phyloP scores from a whole-genome alignment of 2,329 filamentous ascomycete species.

The Ceratocystis harringtonii region DNA sequence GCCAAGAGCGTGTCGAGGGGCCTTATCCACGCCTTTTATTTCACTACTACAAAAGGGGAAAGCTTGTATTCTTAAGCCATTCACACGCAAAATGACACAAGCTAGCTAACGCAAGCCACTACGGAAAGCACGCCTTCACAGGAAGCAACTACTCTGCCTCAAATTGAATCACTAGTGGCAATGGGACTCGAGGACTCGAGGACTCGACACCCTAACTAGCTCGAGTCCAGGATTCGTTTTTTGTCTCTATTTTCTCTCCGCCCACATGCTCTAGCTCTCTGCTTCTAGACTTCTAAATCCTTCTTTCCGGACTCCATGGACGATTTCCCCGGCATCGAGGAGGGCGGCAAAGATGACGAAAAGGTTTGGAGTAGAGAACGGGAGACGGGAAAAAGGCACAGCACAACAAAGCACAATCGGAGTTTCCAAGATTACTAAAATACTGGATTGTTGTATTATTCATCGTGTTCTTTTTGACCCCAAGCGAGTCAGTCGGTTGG shows the following conservation, averaged over 20 bases:
- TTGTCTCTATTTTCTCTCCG: background rate
- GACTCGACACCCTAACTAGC: background rate
- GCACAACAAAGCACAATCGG: background rate
- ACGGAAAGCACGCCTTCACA: constrained; percentile 14
- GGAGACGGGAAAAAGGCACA: too few relatives aligned
- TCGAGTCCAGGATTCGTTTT: too few relatives aligned
- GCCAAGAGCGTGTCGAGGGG: too few relatives aligned
- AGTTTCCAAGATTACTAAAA: too few relatives aligned
- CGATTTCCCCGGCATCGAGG: background rate
- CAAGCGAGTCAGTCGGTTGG: background rate
- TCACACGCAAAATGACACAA: constrained; percentile 10
- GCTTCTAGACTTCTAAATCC: background rate
- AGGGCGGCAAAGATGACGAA: background rate
- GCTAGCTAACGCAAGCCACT: constrained; percentile 8
- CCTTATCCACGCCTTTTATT: too few relatives aligned
- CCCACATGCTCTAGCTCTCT: background rate
- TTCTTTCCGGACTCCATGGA: background rate
- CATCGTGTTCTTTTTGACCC: background rate
- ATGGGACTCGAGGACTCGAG: background rate
- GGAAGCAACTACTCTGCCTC: constrained; percentile 5
- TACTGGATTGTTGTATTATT: background rate
- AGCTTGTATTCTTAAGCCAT: background rate
- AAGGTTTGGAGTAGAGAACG: background rate
- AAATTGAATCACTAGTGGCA: background rate
- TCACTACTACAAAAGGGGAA: too few relatives aligned